Conservation (phyloP, 805 yeast species). For the Pichia deserticola region DNA sequence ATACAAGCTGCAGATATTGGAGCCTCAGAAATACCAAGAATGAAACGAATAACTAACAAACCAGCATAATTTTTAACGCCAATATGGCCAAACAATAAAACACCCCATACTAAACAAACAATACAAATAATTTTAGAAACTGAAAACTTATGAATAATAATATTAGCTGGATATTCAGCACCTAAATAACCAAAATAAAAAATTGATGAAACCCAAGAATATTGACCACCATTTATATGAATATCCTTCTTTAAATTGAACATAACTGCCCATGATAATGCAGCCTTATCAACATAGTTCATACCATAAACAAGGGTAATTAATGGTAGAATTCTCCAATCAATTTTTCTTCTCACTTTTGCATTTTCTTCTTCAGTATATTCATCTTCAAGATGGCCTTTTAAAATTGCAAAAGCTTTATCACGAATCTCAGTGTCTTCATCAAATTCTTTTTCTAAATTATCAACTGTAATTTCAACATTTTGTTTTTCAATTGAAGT, state of each 20-base stretch:
- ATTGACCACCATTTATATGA: slow-evolving; percentile 33
- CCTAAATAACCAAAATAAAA: slow-evolving; percentile 43
- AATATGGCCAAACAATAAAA: slow-evolving; percentile 33
- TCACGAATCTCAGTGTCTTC: slow-evolving; percentile 15
- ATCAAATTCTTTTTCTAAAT: slow-evolving; percentile 1
- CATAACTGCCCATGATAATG: slow-evolving; percentile 41
- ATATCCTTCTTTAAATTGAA: slow-evolving; percentile 41
- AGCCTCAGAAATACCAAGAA: slow-evolving; percentile 31
- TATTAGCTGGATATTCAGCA: slow-evolving; percentile 39
- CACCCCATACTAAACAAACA: slow-evolving; percentile 29
- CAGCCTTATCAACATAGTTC: slow-evolving; percentile 43
- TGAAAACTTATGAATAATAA: slow-evolving; percentile 34
- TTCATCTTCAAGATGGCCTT: slow-evolving; percentile 14
- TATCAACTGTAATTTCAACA: not conserved
- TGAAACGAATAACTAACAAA: slow-evolving; percentile 33
- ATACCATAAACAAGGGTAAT: slow-evolving; percentile 19
- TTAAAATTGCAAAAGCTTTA: slow-evolving; percentile 14
- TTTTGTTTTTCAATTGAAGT: not conserved
- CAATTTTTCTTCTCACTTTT: slow-evolving; percentile 24
- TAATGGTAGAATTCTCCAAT: slow-evolving; percentile 25
- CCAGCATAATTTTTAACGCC: slow-evolving; percentile 40
- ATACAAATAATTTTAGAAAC: slow-evolving; percentile 25
- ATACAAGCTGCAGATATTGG: slow-evolving; percentile 38
- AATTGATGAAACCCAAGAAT: slow-evolving; percentile 39
- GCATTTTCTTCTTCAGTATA: slow-evolving; percentile 20